phyloP scores from a whole-genome alignment of 176 grass and related monocot species.

The Eremochloa ophiuroides region DNA sequence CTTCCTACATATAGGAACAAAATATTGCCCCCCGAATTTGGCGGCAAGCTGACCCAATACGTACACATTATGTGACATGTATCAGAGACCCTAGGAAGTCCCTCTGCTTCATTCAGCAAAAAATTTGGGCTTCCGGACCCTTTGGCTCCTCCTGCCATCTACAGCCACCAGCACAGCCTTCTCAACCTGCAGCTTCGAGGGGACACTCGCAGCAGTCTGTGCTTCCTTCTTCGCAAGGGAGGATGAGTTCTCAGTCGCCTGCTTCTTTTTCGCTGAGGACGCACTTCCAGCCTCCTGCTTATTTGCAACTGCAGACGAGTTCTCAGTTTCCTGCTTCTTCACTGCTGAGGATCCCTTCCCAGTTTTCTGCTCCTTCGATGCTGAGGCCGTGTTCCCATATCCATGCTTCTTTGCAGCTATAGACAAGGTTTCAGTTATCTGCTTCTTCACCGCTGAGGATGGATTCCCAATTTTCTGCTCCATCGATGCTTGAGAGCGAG shows the following conservation, averaged over 20 bases:
- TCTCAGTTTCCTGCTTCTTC: not conserved
- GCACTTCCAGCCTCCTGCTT: not conserved
- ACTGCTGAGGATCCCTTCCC: not conserved
- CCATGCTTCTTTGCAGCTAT: too few species aligned
- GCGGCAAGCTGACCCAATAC: not conserved
- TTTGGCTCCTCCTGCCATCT: conserved; percentile 50
- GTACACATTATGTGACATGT: conserved; percentile 27
- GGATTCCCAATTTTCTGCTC: too few species aligned
- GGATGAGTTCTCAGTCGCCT: not conserved
- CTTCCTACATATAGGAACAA: not conserved
- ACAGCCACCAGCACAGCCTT: conserved; percentile 36
- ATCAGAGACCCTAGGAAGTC: not conserved
- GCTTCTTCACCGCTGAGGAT: too few species aligned
- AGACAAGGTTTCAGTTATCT: too few species aligned
- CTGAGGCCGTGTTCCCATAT: too few species aligned
- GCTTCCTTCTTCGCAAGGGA: not conserved
- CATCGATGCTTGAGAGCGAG: not conserved
- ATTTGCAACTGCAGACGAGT: not conserved
- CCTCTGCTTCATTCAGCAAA: conserved; percentile 20
- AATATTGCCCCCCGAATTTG: not conserved
- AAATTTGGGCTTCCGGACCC: conserved; percentile 38
- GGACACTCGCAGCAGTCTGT: not conserved
- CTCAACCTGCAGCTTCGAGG: conserved; percentile 20
- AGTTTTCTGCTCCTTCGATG: too few species aligned
- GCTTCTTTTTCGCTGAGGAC: not conserved